phyloP scores from a whole-genome alignment of 208 protist genomes.

The Crithidia mellificae region DNA sequence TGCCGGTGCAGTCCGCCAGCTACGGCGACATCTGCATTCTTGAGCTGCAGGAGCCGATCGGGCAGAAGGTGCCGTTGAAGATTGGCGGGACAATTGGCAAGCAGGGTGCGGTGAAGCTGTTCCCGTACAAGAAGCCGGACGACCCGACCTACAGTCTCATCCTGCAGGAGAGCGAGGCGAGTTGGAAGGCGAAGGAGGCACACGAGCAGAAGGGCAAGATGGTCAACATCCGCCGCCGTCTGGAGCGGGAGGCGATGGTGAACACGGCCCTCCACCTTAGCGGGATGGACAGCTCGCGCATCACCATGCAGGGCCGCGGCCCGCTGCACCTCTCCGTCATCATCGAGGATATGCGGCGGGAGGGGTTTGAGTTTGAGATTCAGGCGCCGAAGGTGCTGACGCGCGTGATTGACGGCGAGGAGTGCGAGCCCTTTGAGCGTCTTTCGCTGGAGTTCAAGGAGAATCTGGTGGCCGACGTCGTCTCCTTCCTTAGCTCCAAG shows the following conservation, averaged over 20 bases:
- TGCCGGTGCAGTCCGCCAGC: slow-evolving; percentile 55
- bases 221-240: slow-evolving; percentile 61
- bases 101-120: slow-evolving; percentile 64
- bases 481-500: slow-evolving; percentile 86
- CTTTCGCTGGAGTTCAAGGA: slow-evolving; percentile 85
- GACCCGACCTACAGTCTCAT: slow-evolving; percentile 94
- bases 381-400: slow-evolving; percentile 93
- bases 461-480: slow-evolving; percentile 62
- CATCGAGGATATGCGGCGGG: slow-evolving; percentile 97
- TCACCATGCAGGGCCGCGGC: slow-evolving; percentile 93
- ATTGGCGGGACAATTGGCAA: slow-evolving; percentile 87
- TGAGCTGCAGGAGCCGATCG: slow-evolving; percentile 81
- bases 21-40: slow-evolving; percentile 89
- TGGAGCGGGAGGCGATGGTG: slow-evolving; percentile 91
- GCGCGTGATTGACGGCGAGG: slow-evolving; percentile 68
- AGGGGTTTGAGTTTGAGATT: slow-evolving; percentile 97
- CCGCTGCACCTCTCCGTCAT: slow-evolving; percentile 97
- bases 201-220: slow-evolving; percentile 78
- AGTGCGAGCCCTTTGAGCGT: slow-evolving; percentile 88
- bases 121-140: slow-evolving; percentile 92
- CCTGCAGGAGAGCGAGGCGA: slow-evolving; percentile 88
- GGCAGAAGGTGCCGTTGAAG: slow-evolving; percentile 85
- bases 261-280: slow-evolving; percentile 92
- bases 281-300: slow-evolving; percentile 45
- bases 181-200: slow-evolving; percentile 91